A percentile compares a stretch with the other conserved stretches of the same genome.
Conservation (phyloP, 495 filamentous ascomycete species). For the Tuber indicum region DNA sequence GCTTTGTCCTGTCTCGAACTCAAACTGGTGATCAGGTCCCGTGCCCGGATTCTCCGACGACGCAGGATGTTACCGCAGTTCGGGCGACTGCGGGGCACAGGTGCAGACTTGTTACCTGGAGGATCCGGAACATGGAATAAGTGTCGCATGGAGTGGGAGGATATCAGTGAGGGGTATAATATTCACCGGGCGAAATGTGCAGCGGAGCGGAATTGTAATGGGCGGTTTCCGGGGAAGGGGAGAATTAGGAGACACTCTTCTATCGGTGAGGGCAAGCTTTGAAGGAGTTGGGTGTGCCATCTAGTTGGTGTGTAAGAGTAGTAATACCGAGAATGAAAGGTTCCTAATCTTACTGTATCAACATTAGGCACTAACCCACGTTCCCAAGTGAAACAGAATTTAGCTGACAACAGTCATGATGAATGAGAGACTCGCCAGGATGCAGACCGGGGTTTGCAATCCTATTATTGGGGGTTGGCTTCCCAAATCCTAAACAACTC, state of each 20-base stretch:
- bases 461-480: too few species aligned
- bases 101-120: constrained; percentile 51
- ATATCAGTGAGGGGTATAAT: constrained; percentile 49
- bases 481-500: too few species aligned
- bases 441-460: too few species aligned
- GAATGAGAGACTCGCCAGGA: too few species aligned
- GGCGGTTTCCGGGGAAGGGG: background rate
- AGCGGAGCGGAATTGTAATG: constrained; percentile 10
- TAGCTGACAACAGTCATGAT: too few species aligned
- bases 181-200: constrained; percentile 12
- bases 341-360: too few species aligned
- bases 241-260: background rate
- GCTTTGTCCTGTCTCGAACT: constrained; percentile 56
- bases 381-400: too few species aligned
- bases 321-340: too few species aligned
- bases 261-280: background rate
- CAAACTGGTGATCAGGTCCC: constrained; percentile 64
- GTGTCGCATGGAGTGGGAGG: constrained; percentile 55
- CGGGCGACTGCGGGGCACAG: constrained; percentile 55
- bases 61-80: constrained; percentile 50
- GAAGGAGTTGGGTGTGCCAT: background rate
- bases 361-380: too few species aligned
- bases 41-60: constrained; percentile 51
- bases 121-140: constrained; percentile 54
- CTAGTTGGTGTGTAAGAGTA: too few species aligned